Evolutionary conservation across 257 asterid genomes (phyloP).

Genomic region (Handroanthus guayacan): DNA sequence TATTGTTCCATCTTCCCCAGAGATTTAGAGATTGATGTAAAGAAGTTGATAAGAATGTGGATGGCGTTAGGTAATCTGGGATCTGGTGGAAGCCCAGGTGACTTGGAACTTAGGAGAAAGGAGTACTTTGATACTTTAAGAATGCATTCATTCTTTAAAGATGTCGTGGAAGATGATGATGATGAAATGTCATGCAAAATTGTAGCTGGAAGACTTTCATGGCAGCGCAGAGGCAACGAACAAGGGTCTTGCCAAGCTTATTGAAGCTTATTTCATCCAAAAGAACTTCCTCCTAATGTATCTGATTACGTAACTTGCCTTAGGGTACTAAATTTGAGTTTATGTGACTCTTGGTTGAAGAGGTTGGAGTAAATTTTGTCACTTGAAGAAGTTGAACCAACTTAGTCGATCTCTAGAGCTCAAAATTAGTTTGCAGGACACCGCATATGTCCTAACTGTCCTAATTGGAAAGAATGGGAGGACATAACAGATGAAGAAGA

Average conservation of each 20-base stretch:
- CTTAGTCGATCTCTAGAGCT: not conserved
- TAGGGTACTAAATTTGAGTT: not conserved
- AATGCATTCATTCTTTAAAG: conserved; percentile 9
- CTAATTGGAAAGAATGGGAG: conserved; percentile 36
- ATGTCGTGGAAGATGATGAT: not conserved
- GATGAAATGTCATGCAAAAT: not conserved
- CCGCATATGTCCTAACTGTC: not conserved
- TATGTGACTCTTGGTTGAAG: conserved; percentile 28
- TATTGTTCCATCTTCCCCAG: conserved; percentile 48
- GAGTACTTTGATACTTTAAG: conserved; percentile 18
- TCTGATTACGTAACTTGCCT: not conserved
- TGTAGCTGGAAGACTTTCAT: too few relatives aligned
- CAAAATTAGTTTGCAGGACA: not conserved
- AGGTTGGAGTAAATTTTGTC: conserved; percentile 11
- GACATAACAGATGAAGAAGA: conserved; percentile 25
- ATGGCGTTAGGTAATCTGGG: conserved; percentile 49
- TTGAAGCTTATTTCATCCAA: not conserved
- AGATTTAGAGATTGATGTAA: conserved; percentile 43
- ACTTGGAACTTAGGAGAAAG: conserved; percentile 34
- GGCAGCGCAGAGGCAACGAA: not conserved
- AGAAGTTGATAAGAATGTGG: conserved; percentile 47
- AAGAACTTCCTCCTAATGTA: not conserved
- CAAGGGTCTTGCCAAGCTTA: not conserved
- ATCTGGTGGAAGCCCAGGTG: not conserved
- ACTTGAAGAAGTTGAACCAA: conserved; percentile 26